Base-by-base conservation (phyloP, 2,329 filamentous ascomycete genomes). In the Hymenoscyphus scutula region DNA sequence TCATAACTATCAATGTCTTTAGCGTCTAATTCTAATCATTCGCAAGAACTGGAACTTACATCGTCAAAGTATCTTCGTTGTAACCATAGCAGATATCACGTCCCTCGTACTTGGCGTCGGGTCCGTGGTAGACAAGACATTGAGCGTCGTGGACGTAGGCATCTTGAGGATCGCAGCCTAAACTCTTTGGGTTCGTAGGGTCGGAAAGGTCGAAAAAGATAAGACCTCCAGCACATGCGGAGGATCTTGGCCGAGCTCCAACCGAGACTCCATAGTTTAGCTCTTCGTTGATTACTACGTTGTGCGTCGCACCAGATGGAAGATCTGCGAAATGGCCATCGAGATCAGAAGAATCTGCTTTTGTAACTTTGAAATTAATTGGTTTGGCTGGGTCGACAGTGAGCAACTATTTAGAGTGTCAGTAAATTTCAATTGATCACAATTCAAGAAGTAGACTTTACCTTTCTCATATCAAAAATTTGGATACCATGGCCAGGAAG, bases 391-490 rank as follows among this genome's bases (percentile, higher is more conserved):
- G 77, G 71, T 80, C 76, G 63, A 84, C 70, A 41, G 74, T 74
- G 60, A 82, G 75, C n/a, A 84, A 76, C 76, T 82, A 29, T n/a
- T 15, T 19, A 27, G 34, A 7, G 6, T 56, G 19, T 60, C 10
- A 55, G 30, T 53, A 59, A 30, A 38, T 6, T 51, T 34, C 5
- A 37, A 17, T 25, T 53, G 1, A 17, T 45, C n/a, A 23, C 15
- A 29, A 45, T 25, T 1, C 4, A 29, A 17, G 2, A 15, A 29
- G 17, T 30, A 13, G 23, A 37, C 2, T 27, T 19, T 61, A 61
- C 59, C 53, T 61, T 82, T 67, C 75, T 80, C 79, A 82, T 78
- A 66, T 84, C 82, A 66, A 84, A 84, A 68, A 84, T 79, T 70
- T 84, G 82, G 54, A 84, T 78, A 41, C 79, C 78, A 67, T 84